These are phyloP conservation scores for Populus trichocarpa DNA, from an alignment of 441 rosid genomes.

Conservation along the genomic window DNA sequence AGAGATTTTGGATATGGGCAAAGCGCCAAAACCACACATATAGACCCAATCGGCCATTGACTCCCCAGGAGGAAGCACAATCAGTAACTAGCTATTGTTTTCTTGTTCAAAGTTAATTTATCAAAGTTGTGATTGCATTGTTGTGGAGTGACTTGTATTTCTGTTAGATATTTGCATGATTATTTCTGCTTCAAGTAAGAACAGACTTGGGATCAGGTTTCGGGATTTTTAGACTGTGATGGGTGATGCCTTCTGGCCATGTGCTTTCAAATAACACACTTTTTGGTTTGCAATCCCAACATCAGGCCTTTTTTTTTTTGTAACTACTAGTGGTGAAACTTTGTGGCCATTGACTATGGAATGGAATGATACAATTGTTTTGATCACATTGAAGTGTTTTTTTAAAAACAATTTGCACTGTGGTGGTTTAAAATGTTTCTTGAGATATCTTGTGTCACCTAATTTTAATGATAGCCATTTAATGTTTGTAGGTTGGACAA, in stretches of 20 bases:
- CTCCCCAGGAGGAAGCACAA: slow-evolving; percentile 79
- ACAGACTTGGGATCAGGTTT: not conserved
- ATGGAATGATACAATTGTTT: not conserved
- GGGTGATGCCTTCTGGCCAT: not conserved
- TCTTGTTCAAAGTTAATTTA: not conserved
- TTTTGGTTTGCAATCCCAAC: not conserved
- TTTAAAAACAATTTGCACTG: not conserved
- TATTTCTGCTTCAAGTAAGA: not conserved
- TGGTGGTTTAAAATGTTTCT: not conserved
- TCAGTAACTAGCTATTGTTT: slow-evolving; percentile 41
- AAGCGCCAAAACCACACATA: slow-evolving; percentile 98
- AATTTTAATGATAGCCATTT: not conserved
- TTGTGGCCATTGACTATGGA: not conserved
- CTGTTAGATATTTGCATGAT: not conserved
- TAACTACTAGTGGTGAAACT: not conserved
- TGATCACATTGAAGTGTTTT: not conserved
- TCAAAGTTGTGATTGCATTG: not conserved
- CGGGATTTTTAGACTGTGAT: not conserved
- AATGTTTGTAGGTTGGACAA: slow-evolving; percentile 77
- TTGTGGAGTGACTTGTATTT: not conserved
- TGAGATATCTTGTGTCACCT: not conserved
- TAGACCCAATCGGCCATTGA: slow-evolving; percentile 92
- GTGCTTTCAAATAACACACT: not conserved
- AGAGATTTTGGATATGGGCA: slow-evolving; percentile 96
- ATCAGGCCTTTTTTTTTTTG: not conserved